Conservation (phyloP, 345 rosid genomes). For the Cardamine occulta region DNA sequence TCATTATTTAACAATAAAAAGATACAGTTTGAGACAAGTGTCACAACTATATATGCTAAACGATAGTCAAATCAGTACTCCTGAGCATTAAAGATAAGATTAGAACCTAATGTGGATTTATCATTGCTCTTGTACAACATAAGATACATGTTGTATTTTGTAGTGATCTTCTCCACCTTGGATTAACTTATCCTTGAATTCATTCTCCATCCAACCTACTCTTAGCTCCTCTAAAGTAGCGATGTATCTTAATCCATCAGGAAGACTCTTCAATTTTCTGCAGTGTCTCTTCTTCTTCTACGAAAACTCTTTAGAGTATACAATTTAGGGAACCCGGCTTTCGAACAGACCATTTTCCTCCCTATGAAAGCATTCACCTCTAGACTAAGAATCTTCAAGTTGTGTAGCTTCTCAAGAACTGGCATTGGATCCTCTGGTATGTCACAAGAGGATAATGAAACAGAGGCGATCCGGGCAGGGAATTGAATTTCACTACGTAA, state of each 20-base stretch:
- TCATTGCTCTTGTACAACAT: constrained; percentile 12
- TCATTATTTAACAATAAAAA: no score
- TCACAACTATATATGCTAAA: no score
- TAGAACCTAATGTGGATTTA: background rate
- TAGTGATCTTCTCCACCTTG: constrained; percentile 30
- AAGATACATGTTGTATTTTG: constrained; percentile 24
- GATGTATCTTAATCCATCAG: constrained; percentile 27
- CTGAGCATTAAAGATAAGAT: background rate
- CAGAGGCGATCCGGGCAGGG: constrained; percentile 46
- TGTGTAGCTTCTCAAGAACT: constrained; percentile 49
- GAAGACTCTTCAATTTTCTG: constrained; percentile 29
- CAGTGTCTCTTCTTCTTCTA: constrained; percentile 30
- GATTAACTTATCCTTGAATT: constrained; percentile 32
- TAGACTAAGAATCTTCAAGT: constrained; percentile 41
- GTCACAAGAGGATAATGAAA: constrained; percentile 42
- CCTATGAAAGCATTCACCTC: constrained; percentile 43
- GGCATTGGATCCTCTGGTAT: constrained; percentile 53
- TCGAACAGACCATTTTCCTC: constrained; percentile 39
- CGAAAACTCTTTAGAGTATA: constrained; percentile 1
- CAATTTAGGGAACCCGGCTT: constrained; percentile 33
- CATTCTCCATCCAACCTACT: constrained; percentile 30
- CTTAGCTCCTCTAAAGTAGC: background rate
- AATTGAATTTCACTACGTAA: constrained; percentile 40
- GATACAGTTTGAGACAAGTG: no score
- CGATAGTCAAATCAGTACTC: no score